Evolutionary conservation across 768 basidiomycete genomes (phyloP), one percentile per base, ranked within the genome.

Genomic region (Pilatotrama ljubarskyi): DNA sequence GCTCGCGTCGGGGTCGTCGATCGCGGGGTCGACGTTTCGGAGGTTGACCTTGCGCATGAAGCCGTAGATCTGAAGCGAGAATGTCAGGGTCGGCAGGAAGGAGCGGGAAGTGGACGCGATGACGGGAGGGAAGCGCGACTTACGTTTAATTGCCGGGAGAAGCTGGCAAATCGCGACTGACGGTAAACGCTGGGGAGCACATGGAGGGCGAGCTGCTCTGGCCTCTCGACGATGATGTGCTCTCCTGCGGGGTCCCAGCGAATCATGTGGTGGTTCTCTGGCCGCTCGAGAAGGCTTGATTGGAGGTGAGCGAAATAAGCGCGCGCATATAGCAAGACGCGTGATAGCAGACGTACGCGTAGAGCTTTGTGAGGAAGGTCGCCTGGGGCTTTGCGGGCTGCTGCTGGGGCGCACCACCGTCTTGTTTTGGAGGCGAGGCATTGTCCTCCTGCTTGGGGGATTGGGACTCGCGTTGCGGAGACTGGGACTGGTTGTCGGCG

Each of bases 21-120:
- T 95, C 63, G 91, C 92, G 63, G 91, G 91, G 79, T 95, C 93
- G 74, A 95, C 90, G 77, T 95, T 94, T 73, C 92, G 89, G 68
- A 95, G 82, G 79, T 95, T 95, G 72, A 96, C 91, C 76, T 96
- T 95, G 76, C 94, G 93, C 92, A 95, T 95, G 81, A 95, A 97
- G 65, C 94, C 95, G 79, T 97, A 97, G 76, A 97, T 97, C 94
- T 96, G 66, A 24, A 35, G 35, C 20, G 53, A 35, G 44, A n/a
- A 53, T 3, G 58, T 62, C 51, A 55, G 56, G 55, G 61, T 51
- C 42, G 55, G 17, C 17, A 50, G 56, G 51, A 60, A 52, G 63
- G 44, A 68, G 56, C 53, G 64, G 52, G 61, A 63, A 50, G 61
- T 61, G 62, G 61, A 70, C 70, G 68, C 69, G 69, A 62, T 42